These are phyloP conservation scores for Coemansia sp. DNA, from an alignment of 192 early-diverging fungal species.

Conservation along the genomic window DNA sequence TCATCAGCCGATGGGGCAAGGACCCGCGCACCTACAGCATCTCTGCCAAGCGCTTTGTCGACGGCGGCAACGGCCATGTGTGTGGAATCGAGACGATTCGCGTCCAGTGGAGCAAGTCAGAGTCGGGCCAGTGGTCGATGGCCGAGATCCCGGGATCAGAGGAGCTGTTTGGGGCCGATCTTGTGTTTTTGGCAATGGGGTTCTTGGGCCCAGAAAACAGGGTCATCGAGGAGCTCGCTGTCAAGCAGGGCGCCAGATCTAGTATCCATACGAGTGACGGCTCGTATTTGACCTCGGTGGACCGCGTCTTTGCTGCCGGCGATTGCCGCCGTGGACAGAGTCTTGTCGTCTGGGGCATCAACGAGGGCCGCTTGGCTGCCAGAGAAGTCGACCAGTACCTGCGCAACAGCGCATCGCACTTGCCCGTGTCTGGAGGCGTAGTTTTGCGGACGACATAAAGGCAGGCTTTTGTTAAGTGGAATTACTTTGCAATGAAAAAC, in stretches of 20 bases:
- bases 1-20: conserved; percentile 78
- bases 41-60: conserved; percentile 93
- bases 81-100: conserved; percentile 91
- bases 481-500: no score
- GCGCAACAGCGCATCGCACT: conserved; percentile 65
- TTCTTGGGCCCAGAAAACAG: conserved; percentile 91
- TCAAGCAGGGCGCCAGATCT: conserved; percentile 72
- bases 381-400: conserved; percentile 86
- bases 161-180: conserved; percentile 81
- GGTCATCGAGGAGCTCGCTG: conserved; percentile 73
- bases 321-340: conserved; percentile 96
- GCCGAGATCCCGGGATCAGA: conserved; percentile 81
- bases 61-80: conserved; percentile 73
- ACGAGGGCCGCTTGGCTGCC: conserved; percentile 94
- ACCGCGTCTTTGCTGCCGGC: conserved; percentile 91
- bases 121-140: conserved; percentile 80
- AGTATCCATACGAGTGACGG: conserved; percentile 80
- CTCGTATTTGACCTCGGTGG: conserved; percentile 72
- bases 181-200: conserved; percentile 94
- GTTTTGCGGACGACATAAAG: conserved; percentile 65
- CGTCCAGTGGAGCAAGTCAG: conserved; percentile 91
- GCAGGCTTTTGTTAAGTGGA: no score
- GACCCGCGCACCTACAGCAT: conserved; percentile 96
- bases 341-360: conserved; percentile 97
- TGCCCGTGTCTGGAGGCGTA: conserved; percentile 90